Percentiles rank a stretch among this genome's conserved stretches.
These are phyloP conservation scores for Marasmius fiardii DNA, from an alignment of 1,284 basidiomycete species.

Conservation along the genomic window DNA sequence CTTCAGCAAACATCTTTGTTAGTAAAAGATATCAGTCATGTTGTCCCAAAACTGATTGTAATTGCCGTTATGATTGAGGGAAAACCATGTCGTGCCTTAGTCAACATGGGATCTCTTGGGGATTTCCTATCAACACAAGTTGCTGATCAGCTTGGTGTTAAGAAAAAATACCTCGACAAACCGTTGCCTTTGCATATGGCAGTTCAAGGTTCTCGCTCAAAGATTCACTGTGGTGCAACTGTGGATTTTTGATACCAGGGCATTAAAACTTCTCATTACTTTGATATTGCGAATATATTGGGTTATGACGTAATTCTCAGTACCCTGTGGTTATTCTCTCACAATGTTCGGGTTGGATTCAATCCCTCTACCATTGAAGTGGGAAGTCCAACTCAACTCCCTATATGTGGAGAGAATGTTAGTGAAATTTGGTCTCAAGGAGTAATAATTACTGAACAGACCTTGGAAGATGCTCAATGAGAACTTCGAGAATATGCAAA, in stretches of 20 bases:
- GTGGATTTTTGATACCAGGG: slow-evolving; percentile 16
- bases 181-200: slow-evolving; percentile 27
- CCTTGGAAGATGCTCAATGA: slow-evolving; percentile 13
- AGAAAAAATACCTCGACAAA: slow-evolving; percentile 16
- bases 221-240: slow-evolving; percentile 10
- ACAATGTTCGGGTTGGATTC: slow-evolving; percentile 18
- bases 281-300: slow-evolving; percentile 27
- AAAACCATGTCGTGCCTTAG: slow-evolving; percentile 24
- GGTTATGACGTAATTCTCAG: slow-evolving; percentile 30
- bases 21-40: neutral
- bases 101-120: slow-evolving; percentile 33
- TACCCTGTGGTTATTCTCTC: slow-evolving; percentile 28
- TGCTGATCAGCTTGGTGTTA: slow-evolving; percentile 23
- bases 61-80: slow-evolving; percentile 24
- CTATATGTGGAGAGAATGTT: slow-evolving; percentile 20
- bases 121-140: slow-evolving; percentile 37
- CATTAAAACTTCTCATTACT: slow-evolving; percentile 11
- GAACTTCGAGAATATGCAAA: slow-evolving; percentile 20
- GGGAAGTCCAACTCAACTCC: slow-evolving; percentile 10
- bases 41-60: neutral
- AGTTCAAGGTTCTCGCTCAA: slow-evolving; percentile 25
- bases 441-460: slow-evolving; percentile 13
- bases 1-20: neutral
- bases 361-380: slow-evolving; percentile 19
- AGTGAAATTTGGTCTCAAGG: slow-evolving; percentile 18